Evolutionary conservation across 2,329 filamentous ascomycete species (phyloP), one percentile per base, ranked within the genome.

Genomic region (Neophaeococcomyces mojaviensis): DNA sequence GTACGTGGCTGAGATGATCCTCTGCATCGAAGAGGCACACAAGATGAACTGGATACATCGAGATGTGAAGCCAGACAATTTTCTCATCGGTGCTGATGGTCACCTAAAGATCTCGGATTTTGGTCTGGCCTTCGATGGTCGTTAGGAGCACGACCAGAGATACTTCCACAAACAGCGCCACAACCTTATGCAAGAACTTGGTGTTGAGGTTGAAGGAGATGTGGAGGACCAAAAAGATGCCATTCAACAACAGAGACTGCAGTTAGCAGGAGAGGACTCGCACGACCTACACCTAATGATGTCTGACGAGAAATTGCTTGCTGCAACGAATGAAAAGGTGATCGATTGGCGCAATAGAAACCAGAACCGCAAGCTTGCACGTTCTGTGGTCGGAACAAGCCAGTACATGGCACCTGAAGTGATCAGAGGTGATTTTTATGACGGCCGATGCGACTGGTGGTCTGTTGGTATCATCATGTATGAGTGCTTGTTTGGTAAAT

Each of bases 371-470:
- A 77, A 78, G 28, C 76, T 87, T 28, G 90, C 90, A 1, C 79
- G 82, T 55, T 95, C 88, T 37, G 81, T 95, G 1, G 90, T 97
- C 9, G 90, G 90, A 2, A 97, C 92, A 2, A 95, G 88, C 62
- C 90, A 96, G 61, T 97, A 97, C 69, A 97, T 96, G 92, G 90
- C 92, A 1, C 90, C 90, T 2, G 92, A 97, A 68, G 86, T 97
- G 15, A 82, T 96, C 48, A 73, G 77, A 54, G 87, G 89, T 22
- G 77, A 88, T 39, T 69, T 76, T 31, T 97, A 97, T 63, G 92
- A 97, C 66, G 90, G 86, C 24, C 77, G 90, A 59, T 97, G 90
- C 66, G 90, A 97, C 66, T 97, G 78, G 88, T 97, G 86, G 90
- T 96, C 89, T 66, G 79, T 97, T 56, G 90, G 88, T 44, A 81